phyloP scores from a whole-genome alignment of 2,329 filamentous ascomycete species.

The Rutstroemia sydowiana region DNA sequence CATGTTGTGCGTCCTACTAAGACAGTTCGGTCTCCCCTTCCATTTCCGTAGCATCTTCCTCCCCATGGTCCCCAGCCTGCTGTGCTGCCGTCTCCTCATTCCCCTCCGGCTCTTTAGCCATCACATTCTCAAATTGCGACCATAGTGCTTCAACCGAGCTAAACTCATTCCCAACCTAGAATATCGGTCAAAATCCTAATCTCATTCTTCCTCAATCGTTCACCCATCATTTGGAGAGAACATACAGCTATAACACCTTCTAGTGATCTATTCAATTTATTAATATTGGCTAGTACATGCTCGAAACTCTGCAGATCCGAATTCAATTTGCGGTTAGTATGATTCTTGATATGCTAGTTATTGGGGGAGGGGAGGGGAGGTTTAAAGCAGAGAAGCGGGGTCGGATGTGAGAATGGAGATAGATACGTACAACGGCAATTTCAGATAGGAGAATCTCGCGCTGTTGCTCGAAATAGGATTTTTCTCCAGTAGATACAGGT shows the following conservation, averaged over 20 bases:
- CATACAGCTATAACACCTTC: slow-evolving; percentile 80
- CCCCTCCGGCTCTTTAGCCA: slow-evolving; percentile 58
- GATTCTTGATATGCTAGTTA: not conserved
- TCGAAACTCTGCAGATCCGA: slow-evolving; percentile 58
- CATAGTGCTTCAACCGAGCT: slow-evolving; percentile 93
- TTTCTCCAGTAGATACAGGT: slow-evolving; percentile 32
- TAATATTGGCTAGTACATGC: slow-evolving; percentile 89
- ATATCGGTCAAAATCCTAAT: not conserved
- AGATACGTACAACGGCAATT: slow-evolving; percentile 62
- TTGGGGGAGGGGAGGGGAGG: not conserved
- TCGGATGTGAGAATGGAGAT: too few relatives aligned
- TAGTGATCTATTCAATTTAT: slow-evolving; percentile 84
- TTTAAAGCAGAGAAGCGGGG: not conserved
- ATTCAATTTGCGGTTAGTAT: not conserved
- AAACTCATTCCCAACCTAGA: slow-evolving; percentile 87
- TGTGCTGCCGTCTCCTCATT: not conserved
- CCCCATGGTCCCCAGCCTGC: not conserved
- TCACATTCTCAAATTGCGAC: slow-evolving; percentile 95
- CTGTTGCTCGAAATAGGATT: slow-evolving; percentile 70
- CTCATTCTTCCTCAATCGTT: not conserved
- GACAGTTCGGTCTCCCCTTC: slow-evolving; percentile 1
- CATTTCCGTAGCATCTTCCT: slow-evolving; percentile 14
- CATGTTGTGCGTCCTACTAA: too few relatives aligned
- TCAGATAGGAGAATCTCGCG: slow-evolving; percentile 64
- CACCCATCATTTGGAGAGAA: not conserved